Evolutionary conservation across 2,329 filamentous ascomycete species (phyloP), one percentile per base, ranked within the genome.

Genomic region (Zasmidium angulare): DNA sequence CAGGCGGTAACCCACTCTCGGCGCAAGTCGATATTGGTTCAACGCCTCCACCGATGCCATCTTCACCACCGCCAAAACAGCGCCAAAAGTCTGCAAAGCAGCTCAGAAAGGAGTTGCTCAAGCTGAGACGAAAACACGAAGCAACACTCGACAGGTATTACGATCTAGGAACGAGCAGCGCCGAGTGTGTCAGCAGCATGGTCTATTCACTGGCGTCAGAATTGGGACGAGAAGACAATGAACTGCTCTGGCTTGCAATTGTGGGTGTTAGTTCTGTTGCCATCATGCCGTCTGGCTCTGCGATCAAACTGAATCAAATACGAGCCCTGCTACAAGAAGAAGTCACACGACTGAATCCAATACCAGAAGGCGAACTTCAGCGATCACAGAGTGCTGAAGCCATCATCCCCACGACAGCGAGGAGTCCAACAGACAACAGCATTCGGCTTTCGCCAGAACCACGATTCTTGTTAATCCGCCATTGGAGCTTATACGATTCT

Each of bases 401-500:
- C n/a, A 85, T 93, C 55, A 96, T 97, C 55, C 92, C 91, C 7
- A 96, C 91, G 0, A 92, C 91, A 21, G 93, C 92, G 7, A 84
- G 89, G 61, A 95, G 89, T 63, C 91, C 95, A 4, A 93, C 93
- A 56, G 95, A 99, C 75, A 96, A 87, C 10, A 89, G 91, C 53
- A 98, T 99, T 66, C 87, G 93, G 21, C 80, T 99, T 43, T 96
- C 93, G 0, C 95, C 95, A 0, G 95, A 99, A 71, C 96, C 95
- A 10, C 89, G 90, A 46, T 96, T 99, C 67, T 83, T 98, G 23
- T 84, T 99, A 0, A 90, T 98, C 55, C 84, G 95, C 31, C 95
- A 99, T 74, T 99, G 95, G 95, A 96, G 91, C 67, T 81, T 99
- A 14, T 98, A 98, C 75, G 95, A 99, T 71, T 96, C 92, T 74